Conservation (phyloP, 2,329 filamentous ascomycete genomes). For the Aschersonia sp. region DNA sequence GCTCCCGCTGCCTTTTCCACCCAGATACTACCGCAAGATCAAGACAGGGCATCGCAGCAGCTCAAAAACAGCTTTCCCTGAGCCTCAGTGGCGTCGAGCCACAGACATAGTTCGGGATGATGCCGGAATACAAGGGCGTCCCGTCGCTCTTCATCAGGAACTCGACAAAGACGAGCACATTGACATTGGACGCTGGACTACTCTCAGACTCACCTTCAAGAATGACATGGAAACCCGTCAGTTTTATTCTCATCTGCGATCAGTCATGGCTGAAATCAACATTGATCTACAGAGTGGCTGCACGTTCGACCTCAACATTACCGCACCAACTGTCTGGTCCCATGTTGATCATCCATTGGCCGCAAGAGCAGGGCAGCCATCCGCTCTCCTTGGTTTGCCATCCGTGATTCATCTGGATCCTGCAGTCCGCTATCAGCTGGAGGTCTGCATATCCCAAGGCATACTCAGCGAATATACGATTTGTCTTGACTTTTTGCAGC, state of each 20-base stretch:
- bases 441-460: slow-evolving; percentile 78
- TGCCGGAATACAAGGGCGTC: slow-evolving; percentile 15
- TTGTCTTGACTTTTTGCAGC: slow-evolving; percentile 48
- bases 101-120: slow-evolving; percentile 27
- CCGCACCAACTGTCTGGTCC: slow-evolving; percentile 14
- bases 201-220: slow-evolving; percentile 28
- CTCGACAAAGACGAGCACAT: slow-evolving; percentile 21
- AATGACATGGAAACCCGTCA: slow-evolving; percentile 13
- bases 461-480: slow-evolving; percentile 66
- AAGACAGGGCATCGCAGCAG: not conserved
- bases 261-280: slow-evolving; percentile 58
- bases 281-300: slow-evolving; percentile 32
- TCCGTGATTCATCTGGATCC: slow-evolving; percentile 40
- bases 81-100: slow-evolving; percentile 28
- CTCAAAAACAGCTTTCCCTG: not conserved
- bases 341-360: slow-evolving; percentile 13
- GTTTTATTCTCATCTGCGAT: slow-evolving; percentile 21
- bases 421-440: slow-evolving; percentile 72
- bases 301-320: slow-evolving; percentile 23
- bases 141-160: slow-evolving; percentile 23
- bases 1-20: slow-evolving; percentile 33
- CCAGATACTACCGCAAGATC: slow-evolving; percentile 28
- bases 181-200: slow-evolving; percentile 43
- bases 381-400: slow-evolving; percentile 12
- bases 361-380: slow-evolving; percentile 9